Conservation (phyloP, 2,329 filamentous ascomycete species). For the Aspergillus eucalypticola region DNA sequence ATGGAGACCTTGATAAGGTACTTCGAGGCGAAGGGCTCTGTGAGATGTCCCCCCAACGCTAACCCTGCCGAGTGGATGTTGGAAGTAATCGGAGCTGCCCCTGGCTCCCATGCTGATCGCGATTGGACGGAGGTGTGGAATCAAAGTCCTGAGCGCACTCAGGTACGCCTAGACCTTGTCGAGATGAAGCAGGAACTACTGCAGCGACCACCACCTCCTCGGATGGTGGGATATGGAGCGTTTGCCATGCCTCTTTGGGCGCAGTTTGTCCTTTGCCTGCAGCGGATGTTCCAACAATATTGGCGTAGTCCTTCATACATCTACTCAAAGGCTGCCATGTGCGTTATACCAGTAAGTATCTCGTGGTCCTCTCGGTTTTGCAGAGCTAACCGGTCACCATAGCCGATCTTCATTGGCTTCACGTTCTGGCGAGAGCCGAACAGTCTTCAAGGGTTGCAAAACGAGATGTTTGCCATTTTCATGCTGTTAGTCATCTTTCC, state of each 20-base stretch:
- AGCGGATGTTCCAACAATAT: constrained; percentile 83
- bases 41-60: constrained; percentile 59
- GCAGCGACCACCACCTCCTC: constrained; percentile 29
- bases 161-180: constrained; percentile 50
- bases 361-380: constrained; percentile 35
- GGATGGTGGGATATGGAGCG: constrained; percentile 65
- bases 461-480: constrained; percentile 87
- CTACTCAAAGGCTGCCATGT: constrained; percentile 74
- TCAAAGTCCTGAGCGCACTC: constrained; percentile 54
- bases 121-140: constrained; percentile 66
- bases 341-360: constrained; percentile 63
- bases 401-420: constrained; percentile 76
- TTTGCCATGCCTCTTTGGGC: constrained; percentile 72
- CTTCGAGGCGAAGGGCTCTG: constrained; percentile 64
- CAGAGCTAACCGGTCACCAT: constrained; percentile 25
- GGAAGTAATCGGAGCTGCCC: constrained; percentile 56
- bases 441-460: constrained; percentile 77
- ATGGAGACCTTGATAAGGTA: constrained; percentile 59
- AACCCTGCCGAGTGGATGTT: constrained; percentile 72
- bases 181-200: constrained; percentile 36
- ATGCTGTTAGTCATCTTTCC: constrained; percentile 78
- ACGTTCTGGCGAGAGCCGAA: constrained; percentile 73
- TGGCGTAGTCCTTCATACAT: constrained; percentile 87
- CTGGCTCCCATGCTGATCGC: constrained; percentile 59
- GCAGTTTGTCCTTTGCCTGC: constrained; percentile 67